Evolutionary conservation across 192 early-diverging fungal species (phyloP), one percentile per base, ranked within the genome.

Genomic region (Linnemannia elongata): DNA sequence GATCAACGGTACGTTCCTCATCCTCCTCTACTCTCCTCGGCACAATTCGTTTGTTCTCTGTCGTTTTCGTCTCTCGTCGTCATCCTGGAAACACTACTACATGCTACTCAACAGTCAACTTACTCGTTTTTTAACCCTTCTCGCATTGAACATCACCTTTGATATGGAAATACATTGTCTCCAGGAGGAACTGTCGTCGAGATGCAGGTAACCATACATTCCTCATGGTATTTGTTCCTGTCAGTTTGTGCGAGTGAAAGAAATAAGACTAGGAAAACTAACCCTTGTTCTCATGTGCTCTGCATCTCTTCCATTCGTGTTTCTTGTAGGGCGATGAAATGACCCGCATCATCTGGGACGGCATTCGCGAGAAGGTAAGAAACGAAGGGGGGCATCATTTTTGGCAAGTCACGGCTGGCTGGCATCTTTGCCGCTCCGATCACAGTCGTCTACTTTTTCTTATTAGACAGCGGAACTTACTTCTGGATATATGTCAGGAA

Each of bases 281-380:
- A 74, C 54, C 42, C 44, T 79, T 79, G 18, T 52, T 2, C 1
- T 22, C 27, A 24, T 24, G 44, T 79, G 18, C 20, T 68, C 10
- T 47, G 24, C 22, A 55, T 74, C 39, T 49, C 52, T 12, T 39
- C 15, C 49, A 55, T 60, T 63, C 38, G 6, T 44, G 8, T 70
- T 77, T 41, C 84, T 90, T 94, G 24, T 97, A 99, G 85, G 98
- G 98, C 82, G 98, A 99, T 92, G 98, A 99, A 91, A 99, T 99
- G 97, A 99, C 98, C 73, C 92, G 98, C 83, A 99, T 99, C 91
- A 96, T 99, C 90, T 98, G 96, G 96, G 92, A 95, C 84, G 91
- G 93, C 91, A 98, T 98, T 91, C 97, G 97, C 90, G 97, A 99
- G 79, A 96, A 96, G 89, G 86, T 94, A 84, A 72, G 38, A 27